Evolutionary conservation across 176 grass and related monocot species (phyloP), one percentile per base, ranked within the genome.

Genomic region (Guadua angustifolia): DNA sequence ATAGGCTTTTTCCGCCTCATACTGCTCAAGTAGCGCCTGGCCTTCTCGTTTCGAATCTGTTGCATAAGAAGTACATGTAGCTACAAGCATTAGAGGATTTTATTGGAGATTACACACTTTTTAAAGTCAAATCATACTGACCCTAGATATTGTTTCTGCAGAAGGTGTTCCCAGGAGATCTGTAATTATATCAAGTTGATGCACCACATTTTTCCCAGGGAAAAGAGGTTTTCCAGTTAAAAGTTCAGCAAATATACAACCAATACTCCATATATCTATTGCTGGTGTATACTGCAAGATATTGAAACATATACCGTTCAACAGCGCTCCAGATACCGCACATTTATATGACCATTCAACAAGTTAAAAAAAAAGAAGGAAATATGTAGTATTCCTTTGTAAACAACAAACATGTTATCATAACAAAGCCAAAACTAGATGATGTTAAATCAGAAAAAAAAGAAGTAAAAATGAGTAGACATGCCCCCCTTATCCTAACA

Each of bases 261-360:
- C 95, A 72, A 98, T 98, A 66, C 96, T 98, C 96, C 96, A 98
- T 83, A 92, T 98, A 90, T 98, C 96, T 89, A 98, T 98, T 8
- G 93, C 96, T 44, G 96, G 93, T 56, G 96, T 98, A 73, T 98
- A 98, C 93, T 97, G 88, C 76, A 88, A 69, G 8, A 84, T 44
- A 66, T 62, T 14, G 19, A 75, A 72, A 82, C 43, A 22, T 9
- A 75, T 47, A 47, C 83, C 63, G 42, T 44, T 69, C 47, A 87
- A 46, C 6, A 33, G n/a, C 4, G 25, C 17, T 80, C 40, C 16
- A 58, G 32, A 51, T 42, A 86, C 63, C 19, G 11, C 24, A 44
- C 17, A 82, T 55, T 58, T 50, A 75, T 12, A 80, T 36, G 52
- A 21, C 32, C 33, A 60, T 22, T 32, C 32, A 75, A 84, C 15